Percentiles rank a stretch among this genome's conserved stretches.
phyloP scores from a whole-genome alignment of 768 basidiomycete species.

The Pleurotus eryngii region DNA sequence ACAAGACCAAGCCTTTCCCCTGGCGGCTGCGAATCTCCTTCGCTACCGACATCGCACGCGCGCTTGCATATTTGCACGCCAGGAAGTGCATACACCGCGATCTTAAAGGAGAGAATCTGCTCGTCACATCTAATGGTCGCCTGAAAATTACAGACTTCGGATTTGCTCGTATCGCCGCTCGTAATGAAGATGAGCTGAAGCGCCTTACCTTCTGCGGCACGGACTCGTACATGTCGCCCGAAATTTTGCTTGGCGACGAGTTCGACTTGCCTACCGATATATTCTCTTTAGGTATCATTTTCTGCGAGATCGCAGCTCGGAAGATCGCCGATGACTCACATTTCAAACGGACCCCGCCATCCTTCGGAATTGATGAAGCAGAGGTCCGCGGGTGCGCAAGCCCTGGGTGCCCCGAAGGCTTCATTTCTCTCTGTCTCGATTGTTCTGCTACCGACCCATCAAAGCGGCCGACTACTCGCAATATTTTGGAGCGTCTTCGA shows the following conservation, averaged over 20 bases:
- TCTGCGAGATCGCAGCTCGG: slow-evolving; percentile 87
- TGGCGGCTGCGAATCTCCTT: slow-evolving; percentile 95
- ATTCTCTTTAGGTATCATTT: slow-evolving; percentile 89
- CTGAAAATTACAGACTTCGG: slow-evolving; percentile 99
- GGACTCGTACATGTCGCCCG: slow-evolving; percentile 95
- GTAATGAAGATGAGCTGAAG: slow-evolving; percentile 86
- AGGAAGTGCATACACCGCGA: slow-evolving; percentile 87
- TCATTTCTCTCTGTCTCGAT: slow-evolving; percentile 74
- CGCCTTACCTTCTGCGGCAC: slow-evolving; percentile 87
- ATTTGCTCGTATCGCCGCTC: slow-evolving; percentile 90
- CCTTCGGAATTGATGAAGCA: slow-evolving; percentile 70
- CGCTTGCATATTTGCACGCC: slow-evolving; percentile 96
- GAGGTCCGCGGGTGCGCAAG: slow-evolving; percentile 71
- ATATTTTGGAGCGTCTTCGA: slow-evolving; percentile 75
- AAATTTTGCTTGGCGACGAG: slow-evolving; percentile 86
- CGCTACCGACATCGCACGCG: slow-evolving; percentile 90
- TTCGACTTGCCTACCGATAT: slow-evolving; percentile 95
- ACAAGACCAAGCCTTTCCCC: slow-evolving; percentile 79
- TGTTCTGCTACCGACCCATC: slow-evolving; percentile 68
- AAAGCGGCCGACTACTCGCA: slow-evolving; percentile 69
- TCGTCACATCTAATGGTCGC: slow-evolving; percentile 91
- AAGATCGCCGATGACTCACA: slow-evolving; percentile 79
- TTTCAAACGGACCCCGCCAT: slow-evolving; percentile 76
- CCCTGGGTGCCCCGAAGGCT: slow-evolving; percentile 73
- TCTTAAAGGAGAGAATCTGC: slow-evolving; percentile 95